Conservation (phyloP, 768 basidiomycete genomes). For the Termitomyces titanicus region DNA sequence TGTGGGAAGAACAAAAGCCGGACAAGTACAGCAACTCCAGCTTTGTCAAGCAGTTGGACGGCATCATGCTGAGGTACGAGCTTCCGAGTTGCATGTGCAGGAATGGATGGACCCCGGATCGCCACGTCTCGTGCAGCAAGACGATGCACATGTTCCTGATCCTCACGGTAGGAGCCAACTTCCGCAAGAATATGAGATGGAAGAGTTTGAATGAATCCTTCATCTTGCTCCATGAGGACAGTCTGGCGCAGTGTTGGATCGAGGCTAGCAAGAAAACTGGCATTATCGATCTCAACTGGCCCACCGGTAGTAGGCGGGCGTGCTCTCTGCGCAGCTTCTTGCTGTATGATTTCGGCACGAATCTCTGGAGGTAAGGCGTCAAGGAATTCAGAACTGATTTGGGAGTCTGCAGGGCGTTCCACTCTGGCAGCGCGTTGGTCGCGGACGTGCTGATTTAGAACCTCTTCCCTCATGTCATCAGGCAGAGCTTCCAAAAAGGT, state of each 20-base stretch:
- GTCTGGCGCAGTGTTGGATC: slow-evolving; percentile 87
- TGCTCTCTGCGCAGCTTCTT: slow-evolving; percentile 85
- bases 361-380: slow-evolving; percentile 96
- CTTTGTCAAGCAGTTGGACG: slow-evolving; percentile 88
- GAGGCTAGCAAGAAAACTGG: slow-evolving; percentile 88
- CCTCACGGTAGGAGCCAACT: slow-evolving; percentile 69
- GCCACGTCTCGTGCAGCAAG: slow-evolving; percentile 25
- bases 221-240: slow-evolving; percentile 88
- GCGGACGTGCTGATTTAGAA: slow-evolving; percentile 94
- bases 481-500: slow-evolving; percentile 97
- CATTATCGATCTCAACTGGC: slow-evolving; percentile 80
- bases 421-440: slow-evolving; percentile 80
- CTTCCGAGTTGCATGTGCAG: slow-evolving; percentile 41
- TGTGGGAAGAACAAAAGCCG: slow-evolving; percentile 97
- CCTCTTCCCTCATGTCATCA: slow-evolving; percentile 98
- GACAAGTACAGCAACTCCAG: slow-evolving; percentile 83
- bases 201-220: slow-evolving; percentile 75
- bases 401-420: slow-evolving; percentile 75
- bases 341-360: slow-evolving; percentile 94
- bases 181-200: slow-evolving; percentile 88
- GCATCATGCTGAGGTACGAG: slow-evolving; percentile 70
- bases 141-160: slow-evolving; percentile 31
- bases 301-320: slow-evolving; percentile 47
- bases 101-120: slow-evolving; percentile 24
- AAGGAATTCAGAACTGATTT: slow-evolving; percentile 93